phyloP scores from a whole-genome alignment of 306 rosid species.

The Quercus ilex region DNA sequence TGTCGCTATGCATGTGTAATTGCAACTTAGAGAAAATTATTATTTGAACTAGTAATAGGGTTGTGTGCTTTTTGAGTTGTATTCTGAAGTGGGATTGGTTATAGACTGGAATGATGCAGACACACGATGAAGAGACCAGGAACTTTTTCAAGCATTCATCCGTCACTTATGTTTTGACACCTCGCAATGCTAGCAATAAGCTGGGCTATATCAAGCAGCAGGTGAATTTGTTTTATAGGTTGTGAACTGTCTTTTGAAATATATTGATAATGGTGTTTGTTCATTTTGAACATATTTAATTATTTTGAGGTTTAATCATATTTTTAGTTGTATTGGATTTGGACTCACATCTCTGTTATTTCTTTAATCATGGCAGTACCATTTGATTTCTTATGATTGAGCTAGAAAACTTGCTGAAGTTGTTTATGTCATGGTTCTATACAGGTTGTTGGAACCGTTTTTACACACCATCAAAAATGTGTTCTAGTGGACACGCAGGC shows the following conservation, averaged over 20 bases:
- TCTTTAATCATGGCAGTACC: not conserved
- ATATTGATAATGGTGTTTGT: not conserved
- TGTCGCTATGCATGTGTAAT: too few relatives aligned
- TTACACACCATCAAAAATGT: constrained; percentile 96
- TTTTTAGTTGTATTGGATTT: not conserved
- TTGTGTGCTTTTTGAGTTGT: constrained; percentile 4
- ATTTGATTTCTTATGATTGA: constrained; percentile 12
- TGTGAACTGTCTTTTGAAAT: too few relatives aligned
- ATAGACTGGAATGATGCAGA: constrained; percentile 83
- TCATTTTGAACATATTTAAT: not conserved
- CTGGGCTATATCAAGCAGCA: constrained; percentile 66
- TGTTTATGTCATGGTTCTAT: constrained; percentile 29
- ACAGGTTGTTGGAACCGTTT: constrained; percentile 83
- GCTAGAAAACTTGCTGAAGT: constrained; percentile 13
- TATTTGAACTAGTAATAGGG: not conserved
- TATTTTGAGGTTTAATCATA: not conserved
- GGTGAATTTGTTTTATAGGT: constrained; percentile 36
- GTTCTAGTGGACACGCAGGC: constrained; percentile 90
- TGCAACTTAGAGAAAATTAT: too few relatives aligned
- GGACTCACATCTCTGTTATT: not conserved
- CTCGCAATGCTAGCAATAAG: constrained; percentile 84
- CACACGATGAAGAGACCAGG: constrained; percentile 87
- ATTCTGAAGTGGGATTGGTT: constrained; percentile 18
- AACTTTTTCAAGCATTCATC: constrained; percentile 92
- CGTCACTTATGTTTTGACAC: constrained; percentile 76